Base-by-base conservation (phyloP, 495 filamentous ascomycete species). In the Penicillium verhagenii region DNA sequence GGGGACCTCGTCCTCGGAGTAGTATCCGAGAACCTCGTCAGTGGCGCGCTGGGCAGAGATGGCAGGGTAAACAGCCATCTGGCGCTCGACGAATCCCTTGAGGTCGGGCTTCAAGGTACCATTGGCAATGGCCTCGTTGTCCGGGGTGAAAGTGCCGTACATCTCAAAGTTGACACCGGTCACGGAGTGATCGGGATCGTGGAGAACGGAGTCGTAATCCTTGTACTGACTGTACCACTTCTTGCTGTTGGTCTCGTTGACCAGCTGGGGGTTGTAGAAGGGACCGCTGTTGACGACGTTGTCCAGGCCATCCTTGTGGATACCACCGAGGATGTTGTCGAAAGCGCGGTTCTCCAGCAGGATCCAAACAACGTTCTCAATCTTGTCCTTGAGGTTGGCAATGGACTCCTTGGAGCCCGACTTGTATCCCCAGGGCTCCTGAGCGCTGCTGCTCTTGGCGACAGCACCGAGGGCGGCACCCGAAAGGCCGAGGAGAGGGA, bases 151-250 rank as follows among this genome's bases (percentile, higher is more conserved):
- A 11, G 68, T 71, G 45, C 74, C 72, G 58, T 72, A 80, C 60
- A 81, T 62, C 68, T 82, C 63, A 52, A 81, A 71, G 68, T 82
- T 82, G 59, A 71, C 70, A 55, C 78, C 78, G 37, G 67, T 72
- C 53, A 82, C 68, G 6, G 71, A 67, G 61, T 82, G 79, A 48
- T 79, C 72, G 16, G 79, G 79, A 52, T 82, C 79, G 52, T 82
- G 70, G n/a, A 65, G 38, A 16, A 75, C 66, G 1, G 73, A 73
- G 63, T 82, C 74, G 53, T 68, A 75, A 56, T 72, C 69, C 56
- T 71, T 70, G 60, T 62, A 66, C 11, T 56, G 63, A n/a, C 65
- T 74, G 61, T 71, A 76, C 54, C 66, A 69, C 44, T 67, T 62
- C 47, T 70, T 66, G 46, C 65, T 62, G 7, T 59, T 50, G 16